Evolutionary conservation across 306 rosid species (phyloP).

Genomic region (Biancaea sappan): DNA sequence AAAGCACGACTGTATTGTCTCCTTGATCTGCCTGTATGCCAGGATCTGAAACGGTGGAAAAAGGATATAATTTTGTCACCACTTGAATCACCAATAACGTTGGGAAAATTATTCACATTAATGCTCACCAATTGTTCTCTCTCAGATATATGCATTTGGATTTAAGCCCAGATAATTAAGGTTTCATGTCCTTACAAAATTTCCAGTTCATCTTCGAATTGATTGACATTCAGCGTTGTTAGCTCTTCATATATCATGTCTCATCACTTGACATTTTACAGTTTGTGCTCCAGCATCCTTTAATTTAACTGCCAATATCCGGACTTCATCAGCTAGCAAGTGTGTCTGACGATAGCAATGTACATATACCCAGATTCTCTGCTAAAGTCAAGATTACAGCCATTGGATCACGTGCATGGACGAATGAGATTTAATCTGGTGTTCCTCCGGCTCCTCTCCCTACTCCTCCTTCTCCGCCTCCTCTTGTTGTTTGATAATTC

Average conservation of each 20-base stretch:
- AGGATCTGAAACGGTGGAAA: conserved; percentile 64
- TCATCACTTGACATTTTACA: conserved; percentile 39
- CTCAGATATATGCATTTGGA: conserved; percentile 54
- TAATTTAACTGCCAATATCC: conserved; percentile 64
- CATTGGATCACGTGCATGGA: no score
- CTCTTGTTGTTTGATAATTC: no score
- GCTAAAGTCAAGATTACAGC: no score
- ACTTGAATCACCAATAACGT: background rate
- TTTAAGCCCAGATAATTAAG: conserved; percentile 62
- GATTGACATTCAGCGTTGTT: conserved; percentile 44
- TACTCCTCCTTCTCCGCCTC: no score
- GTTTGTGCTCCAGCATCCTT: conserved; percentile 37
- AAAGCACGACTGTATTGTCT: conserved; percentile 35
- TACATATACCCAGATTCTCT: no score
- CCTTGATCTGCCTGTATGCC: conserved; percentile 71
- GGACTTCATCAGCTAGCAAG: conserved; percentile 65
- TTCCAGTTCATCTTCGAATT: conserved; percentile 60
- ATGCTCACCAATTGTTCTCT: conserved; percentile 69
- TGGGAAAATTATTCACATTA: background rate
- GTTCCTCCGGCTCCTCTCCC: no score
- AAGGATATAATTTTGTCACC: background rate
- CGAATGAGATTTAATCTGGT: no score
- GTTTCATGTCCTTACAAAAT: conserved; percentile 63
- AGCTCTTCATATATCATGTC: conserved; percentile 34
- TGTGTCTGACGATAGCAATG: conserved; percentile 55